Conservation (phyloP, 257 asterid genomes). For the Jaltomata sinuosa region DNA sequence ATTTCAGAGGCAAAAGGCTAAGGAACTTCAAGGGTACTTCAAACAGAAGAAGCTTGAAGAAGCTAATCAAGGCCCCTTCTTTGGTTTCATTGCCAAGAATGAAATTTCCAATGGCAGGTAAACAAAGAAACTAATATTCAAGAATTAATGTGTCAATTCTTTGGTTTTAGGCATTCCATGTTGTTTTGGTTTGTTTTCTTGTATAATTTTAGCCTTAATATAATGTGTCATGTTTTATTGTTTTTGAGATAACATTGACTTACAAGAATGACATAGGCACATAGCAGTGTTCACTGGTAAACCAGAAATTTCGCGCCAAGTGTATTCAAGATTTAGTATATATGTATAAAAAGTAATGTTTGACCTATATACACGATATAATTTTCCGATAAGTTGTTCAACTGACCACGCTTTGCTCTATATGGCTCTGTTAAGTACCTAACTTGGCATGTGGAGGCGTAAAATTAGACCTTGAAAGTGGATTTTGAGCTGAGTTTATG, state of each 20-base stretch:
- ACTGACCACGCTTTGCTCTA: background rate
- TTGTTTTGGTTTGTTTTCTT: background rate
- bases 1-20: conserved; percentile 95
- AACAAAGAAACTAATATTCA: background rate
- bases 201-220: background rate
- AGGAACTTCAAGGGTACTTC: conserved; percentile 86
- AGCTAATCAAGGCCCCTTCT: conserved; percentile 85
- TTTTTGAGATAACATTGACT: background rate
- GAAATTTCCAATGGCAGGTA: conserved; percentile 94
- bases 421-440: background rate
- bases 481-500: background rate
- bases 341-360: background rate
- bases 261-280: background rate
- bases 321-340: background rate
- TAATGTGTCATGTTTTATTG: background rate
- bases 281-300: background rate
- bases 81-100: conserved; percentile 85
- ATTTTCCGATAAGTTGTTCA: background rate
- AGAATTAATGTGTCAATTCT: background rate
- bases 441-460: background rate
- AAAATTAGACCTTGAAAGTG: background rate
- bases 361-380: background rate
- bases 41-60: conserved; percentile 85
- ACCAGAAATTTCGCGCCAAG: accelerated
- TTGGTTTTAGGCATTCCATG: background rate